Evolutionary conservation across 345 rosid genomes (phyloP).

Genomic region (Pseudoturritis turrita): DNA sequence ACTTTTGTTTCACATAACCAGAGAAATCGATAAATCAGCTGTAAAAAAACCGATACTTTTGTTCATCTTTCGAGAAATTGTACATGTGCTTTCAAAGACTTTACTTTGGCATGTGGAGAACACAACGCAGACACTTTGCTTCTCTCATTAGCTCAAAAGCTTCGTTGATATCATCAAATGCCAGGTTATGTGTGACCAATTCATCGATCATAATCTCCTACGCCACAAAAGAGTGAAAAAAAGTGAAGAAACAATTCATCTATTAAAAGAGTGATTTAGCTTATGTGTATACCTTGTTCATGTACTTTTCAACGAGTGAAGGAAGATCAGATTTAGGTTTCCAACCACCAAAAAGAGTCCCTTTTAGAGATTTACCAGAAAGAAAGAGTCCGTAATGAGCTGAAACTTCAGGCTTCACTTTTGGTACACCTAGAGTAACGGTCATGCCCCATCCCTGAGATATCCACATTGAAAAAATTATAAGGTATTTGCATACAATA

Average conservation of each 20-base stretch:
- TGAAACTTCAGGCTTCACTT: conserved; percentile 65
- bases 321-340: conserved; percentile 91
- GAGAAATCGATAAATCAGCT: background rate
- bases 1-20: background rate
- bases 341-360: conserved; percentile 85
- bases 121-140: conserved; percentile 80
- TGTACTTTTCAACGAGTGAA: conserved; percentile 62
- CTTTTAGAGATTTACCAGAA: conserved; percentile 70
- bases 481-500: background rate
- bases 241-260: background rate
- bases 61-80: background rate
- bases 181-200: conserved; percentile 62
- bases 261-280: background rate
- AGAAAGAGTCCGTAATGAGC: conserved; percentile 78
- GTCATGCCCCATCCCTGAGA: conserved; percentile 90
- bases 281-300: conserved; percentile 53
- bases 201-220: conserved; percentile 82
- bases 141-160: conserved; percentile 80
- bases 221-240: background rate
- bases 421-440: conserved; percentile 88
- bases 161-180: conserved; percentile 65
- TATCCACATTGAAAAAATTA: background rate
- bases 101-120: conserved; percentile 70
- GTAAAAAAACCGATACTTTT: background rate
- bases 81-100: background rate